Base-by-base conservation (phyloP, 352 stramenopile species). In the Peronospora destructor region DNA sequence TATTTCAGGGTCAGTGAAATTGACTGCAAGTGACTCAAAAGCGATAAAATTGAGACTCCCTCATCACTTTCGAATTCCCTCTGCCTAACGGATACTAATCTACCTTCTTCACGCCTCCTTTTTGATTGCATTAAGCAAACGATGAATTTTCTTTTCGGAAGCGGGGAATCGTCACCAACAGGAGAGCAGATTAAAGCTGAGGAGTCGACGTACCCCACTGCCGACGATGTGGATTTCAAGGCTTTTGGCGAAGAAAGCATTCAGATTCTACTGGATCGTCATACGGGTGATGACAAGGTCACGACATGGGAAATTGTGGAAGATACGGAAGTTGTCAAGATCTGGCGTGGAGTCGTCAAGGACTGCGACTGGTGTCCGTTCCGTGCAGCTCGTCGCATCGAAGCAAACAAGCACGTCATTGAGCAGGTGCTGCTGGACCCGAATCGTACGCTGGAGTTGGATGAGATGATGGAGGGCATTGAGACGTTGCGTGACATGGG, bases 381-480 rank as follows among this genome's bases (percentile, higher is more conserved):
- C 64, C 73, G 74, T 30, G 79, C 75, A 19, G 65, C 68, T 34
- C 62, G 70, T 48, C 63, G 61, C 38, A 77, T 91, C 38, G 48
- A 70, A 33, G 68, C 76, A 23, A 59, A 71, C 59, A 85, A 86
- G 52, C 41, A 59, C 33, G 35, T 64, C 23, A 76, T 91, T 45
- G 66, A 83, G 51, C 59, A 66, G 33, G 51, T 69, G 43, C 71
- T 91, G 42, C 53, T 86, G 26, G 81, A 91, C 55, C 58, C 67
- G 29, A 61, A 73, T 28, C 63, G 82, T 33, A 71, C 82, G 43
- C 66, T 85, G 33, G 67, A 87, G 59, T 73, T 89, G 33, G 81
- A 91, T 55, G 74, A 88, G 39, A 91, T 89, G 77, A 91, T 80
- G 48, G 81, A 89, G 45, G 61, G 61, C 13, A 44, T 84, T 14